Evolutionary conservation across 2,329 filamentous ascomycete species (phyloP).

Genomic region (Chrysoporthe cubensis): DNA sequence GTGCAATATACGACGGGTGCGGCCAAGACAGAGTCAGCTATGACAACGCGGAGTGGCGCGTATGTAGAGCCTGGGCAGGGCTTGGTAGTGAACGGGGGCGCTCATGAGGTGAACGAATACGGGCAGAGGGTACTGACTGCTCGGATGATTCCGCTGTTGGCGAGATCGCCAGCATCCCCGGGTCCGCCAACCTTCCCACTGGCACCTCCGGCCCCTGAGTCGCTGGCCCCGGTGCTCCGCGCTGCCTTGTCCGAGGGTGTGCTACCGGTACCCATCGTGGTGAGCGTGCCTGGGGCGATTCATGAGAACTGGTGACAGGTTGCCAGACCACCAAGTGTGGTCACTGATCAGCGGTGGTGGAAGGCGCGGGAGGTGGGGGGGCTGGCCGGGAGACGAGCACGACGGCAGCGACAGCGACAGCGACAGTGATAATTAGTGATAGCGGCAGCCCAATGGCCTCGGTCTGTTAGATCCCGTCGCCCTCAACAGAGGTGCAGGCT

Average conservation of each 20-base stretch:
- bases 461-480: neutral
- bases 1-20: neutral
- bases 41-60: neutral
- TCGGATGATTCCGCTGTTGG: conserved; percentile 23
- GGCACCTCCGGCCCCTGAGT: conserved; percentile 17
- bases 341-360: neutral
- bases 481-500: neutral
- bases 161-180: conserved; percentile 20
- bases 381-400: neutral
- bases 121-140: conserved; percentile 21
- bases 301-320: neutral
- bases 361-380: neutral
- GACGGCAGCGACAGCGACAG: neutral
- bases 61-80: neutral
- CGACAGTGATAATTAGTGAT: neutral
- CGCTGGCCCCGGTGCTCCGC: conserved; percentile 8
- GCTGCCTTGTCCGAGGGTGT: conserved; percentile 16
- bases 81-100: neutral
- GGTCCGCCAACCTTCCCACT: conserved; percentile 6
- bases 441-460: neutral
- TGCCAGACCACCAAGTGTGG: neutral
- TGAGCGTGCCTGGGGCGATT: neutral
- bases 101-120: neutral
- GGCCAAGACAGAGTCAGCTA: neutral
- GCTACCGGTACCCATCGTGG: conserved; percentile 21